Conservation (phyloP, 2,329 filamentous ascomycete species). For the Pseudogymnoascus sp. region DNA sequence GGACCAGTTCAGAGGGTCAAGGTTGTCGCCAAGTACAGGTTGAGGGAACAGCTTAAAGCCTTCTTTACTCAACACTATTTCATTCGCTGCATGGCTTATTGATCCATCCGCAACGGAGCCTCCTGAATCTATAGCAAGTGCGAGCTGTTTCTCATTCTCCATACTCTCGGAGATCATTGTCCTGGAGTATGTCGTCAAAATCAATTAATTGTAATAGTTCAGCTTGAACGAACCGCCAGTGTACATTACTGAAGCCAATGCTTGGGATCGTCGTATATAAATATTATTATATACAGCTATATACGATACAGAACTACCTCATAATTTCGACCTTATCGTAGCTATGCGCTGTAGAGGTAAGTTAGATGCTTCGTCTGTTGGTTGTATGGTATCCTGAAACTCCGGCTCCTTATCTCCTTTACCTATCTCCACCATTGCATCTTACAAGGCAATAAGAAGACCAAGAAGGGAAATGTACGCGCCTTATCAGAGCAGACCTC, state of each 20-base stretch:
- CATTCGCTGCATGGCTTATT: background rate
- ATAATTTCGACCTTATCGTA: background rate
- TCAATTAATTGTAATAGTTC: background rate
- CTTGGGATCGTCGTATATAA: background rate
- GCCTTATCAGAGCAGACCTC: background rate
- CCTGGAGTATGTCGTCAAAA: background rate
- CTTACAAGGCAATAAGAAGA: background rate
- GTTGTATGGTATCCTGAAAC: background rate
- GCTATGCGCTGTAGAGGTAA: background rate
- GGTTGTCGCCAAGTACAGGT: slow-evolving; percentile 27
- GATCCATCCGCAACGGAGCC: background rate
- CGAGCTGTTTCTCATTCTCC: background rate
- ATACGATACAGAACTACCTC: background rate
- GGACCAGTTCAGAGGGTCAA: slow-evolving; percentile 50
- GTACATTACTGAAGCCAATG: background rate
- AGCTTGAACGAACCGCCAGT: background rate
- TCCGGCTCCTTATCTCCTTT: background rate
- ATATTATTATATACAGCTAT: background rate
- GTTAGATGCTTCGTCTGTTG: background rate
- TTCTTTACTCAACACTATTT: background rate
- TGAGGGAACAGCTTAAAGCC: background rate
- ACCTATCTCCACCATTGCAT: background rate
- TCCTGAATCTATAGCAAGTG: background rate
- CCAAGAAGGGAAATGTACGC: background rate
- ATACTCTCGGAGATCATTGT: background rate